Base-by-base conservation (phyloP, 2,329 filamentous ascomycete species). In the Chaetomium strumarium region DNA sequence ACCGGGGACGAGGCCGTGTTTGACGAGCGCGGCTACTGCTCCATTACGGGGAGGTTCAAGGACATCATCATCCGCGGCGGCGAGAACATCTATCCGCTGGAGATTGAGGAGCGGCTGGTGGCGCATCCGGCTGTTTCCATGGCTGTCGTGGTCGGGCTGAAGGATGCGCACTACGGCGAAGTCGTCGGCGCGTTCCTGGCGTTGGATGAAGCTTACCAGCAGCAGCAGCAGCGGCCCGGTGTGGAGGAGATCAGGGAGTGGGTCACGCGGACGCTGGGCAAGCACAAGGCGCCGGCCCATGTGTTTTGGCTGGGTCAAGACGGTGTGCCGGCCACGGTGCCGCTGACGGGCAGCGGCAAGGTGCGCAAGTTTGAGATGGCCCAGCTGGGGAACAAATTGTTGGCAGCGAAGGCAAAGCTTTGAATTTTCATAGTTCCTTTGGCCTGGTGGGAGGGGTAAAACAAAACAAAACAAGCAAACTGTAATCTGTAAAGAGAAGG, bases 41-140 rank as follows among this genome's bases (percentile, higher is more conserved):
- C 74, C 7, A 89, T 90, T 59, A 90, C 86, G 0, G 86, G 86
- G 0, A 74, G 86, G 17, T 88, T 88, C 70, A 90, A 90, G 70
- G 86, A 90, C 54, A 88, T 90, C 34, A 88, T 90, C 53, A 90
- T 90, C 55, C 74, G 86, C 61, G 86, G 85, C 50, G 85, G 85
- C 44, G 85, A 88, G 67, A 89, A 89, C 67, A 80, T 77, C 65
- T 87, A 88, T 63, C 86, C 86, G 1, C 75, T 88, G 19, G 85
- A 90, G 64, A 88, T 89, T 55, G 86, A 90, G 67, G 84, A 88
- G 66, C 77, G 85, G 2, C 74, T 90, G n/a, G 71, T 83, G 42
- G 74, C 76, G 1, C 86, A 90, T 66, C 75, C 81, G 0, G 70
- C 75, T 2, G 75, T 90, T 29, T 66, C 74, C 1, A 73, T 79